A percentile compares a stretch with the other conserved stretches of the same genome.
Conservation (phyloP, 2,329 filamentous ascomycete species). For the Colletotrichum karsti region DNA sequence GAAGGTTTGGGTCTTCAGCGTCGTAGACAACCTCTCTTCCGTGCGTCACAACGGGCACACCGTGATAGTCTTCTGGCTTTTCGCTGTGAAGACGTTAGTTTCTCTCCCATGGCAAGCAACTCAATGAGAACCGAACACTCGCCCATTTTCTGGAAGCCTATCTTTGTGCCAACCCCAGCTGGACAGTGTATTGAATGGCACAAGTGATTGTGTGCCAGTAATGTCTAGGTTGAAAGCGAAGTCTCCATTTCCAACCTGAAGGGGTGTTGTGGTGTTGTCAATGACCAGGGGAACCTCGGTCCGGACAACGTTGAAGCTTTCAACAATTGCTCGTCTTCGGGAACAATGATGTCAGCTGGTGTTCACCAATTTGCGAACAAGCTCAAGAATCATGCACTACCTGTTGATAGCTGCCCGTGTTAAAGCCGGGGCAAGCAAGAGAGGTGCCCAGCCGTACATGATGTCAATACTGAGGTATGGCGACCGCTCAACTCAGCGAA, state of each 20-base stretch:
- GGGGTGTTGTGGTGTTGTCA: slow-evolving; percentile 11
- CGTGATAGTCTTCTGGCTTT: slow-evolving; percentile 40
- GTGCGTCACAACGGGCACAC: slow-evolving; percentile 42
- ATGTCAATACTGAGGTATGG: background rate
- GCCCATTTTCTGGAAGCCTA: slow-evolving; percentile 45
- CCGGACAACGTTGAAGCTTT: background rate
- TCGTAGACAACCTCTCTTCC: slow-evolving; percentile 48
- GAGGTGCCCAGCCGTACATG: background rate
- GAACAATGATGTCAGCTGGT: background rate
- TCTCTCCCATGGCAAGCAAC: background rate
- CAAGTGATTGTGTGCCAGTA: slow-evolving; percentile 52
- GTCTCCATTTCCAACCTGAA: slow-evolving; percentile 60
- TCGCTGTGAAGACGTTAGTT: slow-evolving; percentile 32
- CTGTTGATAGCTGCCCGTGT: background rate
- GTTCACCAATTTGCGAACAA: background rate
- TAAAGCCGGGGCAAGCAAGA: background rate
- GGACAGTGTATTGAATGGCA: slow-evolving; percentile 54
- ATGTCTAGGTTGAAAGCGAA: slow-evolving; percentile 56
- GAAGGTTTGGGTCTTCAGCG: slow-evolving; percentile 43
- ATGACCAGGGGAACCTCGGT: background rate
- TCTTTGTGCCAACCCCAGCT: slow-evolving; percentile 60
- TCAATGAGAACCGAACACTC: slow-evolving; percentile 16
- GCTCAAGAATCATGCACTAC: background rate
- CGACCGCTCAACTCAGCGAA: no score
- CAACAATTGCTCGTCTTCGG: background rate